These are phyloP conservation scores for Fusarium austroafricanum DNA, from an alignment of 2,329 filamentous ascomycete species.

Conservation along the genomic window DNA sequence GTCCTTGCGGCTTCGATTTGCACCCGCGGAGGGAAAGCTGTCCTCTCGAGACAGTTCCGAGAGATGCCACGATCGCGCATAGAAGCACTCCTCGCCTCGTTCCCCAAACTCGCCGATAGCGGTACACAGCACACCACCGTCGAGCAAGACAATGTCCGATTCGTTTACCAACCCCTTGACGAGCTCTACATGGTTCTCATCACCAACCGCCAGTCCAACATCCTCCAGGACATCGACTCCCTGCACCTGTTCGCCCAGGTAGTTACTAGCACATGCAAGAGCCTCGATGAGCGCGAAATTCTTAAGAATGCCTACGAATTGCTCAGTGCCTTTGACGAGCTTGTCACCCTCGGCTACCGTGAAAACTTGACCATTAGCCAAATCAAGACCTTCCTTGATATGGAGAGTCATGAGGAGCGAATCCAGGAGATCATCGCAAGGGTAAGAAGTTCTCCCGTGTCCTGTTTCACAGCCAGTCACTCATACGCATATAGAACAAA, in stretches of 20 bases:
- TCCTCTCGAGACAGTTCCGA: conserved; percentile 96
- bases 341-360: conserved; percentile 93
- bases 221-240: conserved; percentile 98
- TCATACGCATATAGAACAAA: conserved; percentile 78
- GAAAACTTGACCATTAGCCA: conserved; percentile 97
- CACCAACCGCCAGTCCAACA: conserved; percentile 99
- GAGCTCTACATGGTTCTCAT: conserved; percentile 99
- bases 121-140: conserved; percentile 98
- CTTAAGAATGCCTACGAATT: conserved; percentile 94
- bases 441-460: conserved; percentile 60
- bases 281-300: conserved; percentile 94
- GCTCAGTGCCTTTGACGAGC: conserved; percentile 95
- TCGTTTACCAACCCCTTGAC: conserved; percentile 98
- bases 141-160: conserved; percentile 99
- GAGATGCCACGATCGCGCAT: conserved; percentile 98
- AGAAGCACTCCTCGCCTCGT: conserved; percentile 94
- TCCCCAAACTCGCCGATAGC: conserved; percentile 96
- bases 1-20: conserved; percentile 99
- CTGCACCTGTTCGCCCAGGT: conserved; percentile 98
- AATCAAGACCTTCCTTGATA: conserved; percentile 99
- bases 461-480: conserved; percentile 3
- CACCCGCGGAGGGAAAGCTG: conserved; percentile 97
- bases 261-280: conserved; percentile 96
- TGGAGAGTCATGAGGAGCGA: conserved; percentile 99
- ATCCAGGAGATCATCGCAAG: conserved; percentile 98